Evolutionary conservation across 2,329 filamentous ascomycete genomes (phyloP), one percentile per base, ranked within the genome.

Genomic region (Colletotrichum magnum): DNA sequence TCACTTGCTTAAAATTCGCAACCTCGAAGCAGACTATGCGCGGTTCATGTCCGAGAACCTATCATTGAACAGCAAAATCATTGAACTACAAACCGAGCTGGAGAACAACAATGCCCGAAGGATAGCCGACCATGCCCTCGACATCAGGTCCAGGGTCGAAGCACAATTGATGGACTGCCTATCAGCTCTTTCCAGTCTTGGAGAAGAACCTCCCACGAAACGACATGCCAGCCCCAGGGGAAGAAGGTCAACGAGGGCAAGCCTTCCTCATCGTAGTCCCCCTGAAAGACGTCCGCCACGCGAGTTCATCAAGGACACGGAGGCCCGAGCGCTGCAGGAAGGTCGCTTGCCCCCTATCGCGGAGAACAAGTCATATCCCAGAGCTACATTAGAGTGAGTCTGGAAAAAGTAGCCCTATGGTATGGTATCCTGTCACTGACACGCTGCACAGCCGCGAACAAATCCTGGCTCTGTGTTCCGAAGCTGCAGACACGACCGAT

Each of bases 1-100:
- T 58, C 92, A 95, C 78, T 93, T 92, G 39, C 85, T 94, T 39
- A 91, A 92, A 73, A 95, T 96, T 74, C 90, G 93, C 69, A 89
- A 86, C 72, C 86, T 96, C 68, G 93, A 95, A 76, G 89, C 90
- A 76, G 93, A 97, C 79, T 90, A 89, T 71, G 90, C 92, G 48
- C 89, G 90, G 57, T 87, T 95, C 72, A 84, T 95, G 26, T 90
- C 92, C n/a, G 93, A 96, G 74, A 96, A 96, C 76, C 86, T 95
- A 64, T 86, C 90, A 62, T 86, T 96, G 15, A 88, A 91, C 59
- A 87, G 92, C 70, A 89, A 93, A 70, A 89, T 94, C 53, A 79
- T 95, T 59, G 88, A 89, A 58, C 84, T 95, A 2, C 89, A 94
- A 75, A 89, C 88, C 64, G 88, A 93, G 64, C 81, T 93, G 41